These are phyloP conservation scores for Candida vaughaniae DNA, from an alignment of 805 yeast genomes.

Conservation along the genomic window DNA sequence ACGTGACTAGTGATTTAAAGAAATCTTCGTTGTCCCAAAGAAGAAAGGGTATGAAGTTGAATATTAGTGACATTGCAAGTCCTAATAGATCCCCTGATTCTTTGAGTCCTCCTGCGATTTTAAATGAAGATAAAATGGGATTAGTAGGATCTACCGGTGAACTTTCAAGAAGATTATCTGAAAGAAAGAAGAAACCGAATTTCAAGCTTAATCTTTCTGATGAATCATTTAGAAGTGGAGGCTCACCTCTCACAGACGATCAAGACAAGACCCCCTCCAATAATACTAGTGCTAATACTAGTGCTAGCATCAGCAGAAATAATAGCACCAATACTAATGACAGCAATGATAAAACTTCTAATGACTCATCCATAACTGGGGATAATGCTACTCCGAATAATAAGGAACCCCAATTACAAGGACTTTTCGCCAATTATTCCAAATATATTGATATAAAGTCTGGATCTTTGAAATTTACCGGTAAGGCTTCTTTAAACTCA, in stretches of 20 bases:
- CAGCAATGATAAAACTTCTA: constrained; percentile 2
- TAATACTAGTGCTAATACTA: not conserved
- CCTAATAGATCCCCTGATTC: constrained; percentile 17
- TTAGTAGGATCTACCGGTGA: constrained; percentile 29
- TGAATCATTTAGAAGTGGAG: constrained; percentile 5
- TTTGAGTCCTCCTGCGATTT: constrained; percentile 16
- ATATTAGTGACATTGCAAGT: constrained; percentile 31
- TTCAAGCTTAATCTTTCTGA: constrained; percentile 34
- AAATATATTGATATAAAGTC: constrained; percentile 89
- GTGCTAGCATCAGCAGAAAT: not conserved
- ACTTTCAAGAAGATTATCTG: constrained; percentile 35
- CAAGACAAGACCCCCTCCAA: not conserved
- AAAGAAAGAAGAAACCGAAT: constrained; percentile 39
- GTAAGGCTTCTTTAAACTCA: constrained; percentile 88
- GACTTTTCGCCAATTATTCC: constrained; percentile 79
- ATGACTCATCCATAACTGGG: constrained; percentile 1
- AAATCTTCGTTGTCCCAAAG: constrained; percentile 52
- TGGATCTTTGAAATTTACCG: constrained; percentile 88
- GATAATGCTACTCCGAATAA: constrained; percentile 15
- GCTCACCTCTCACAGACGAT: not conserved
- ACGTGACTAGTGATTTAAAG: not conserved
- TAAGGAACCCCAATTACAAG: constrained; percentile 42
- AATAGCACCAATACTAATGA: constrained; percentile 3
- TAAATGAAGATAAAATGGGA: constrained; percentile 5
- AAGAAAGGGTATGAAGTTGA: constrained; percentile 50